Conservation (phyloP, 2,329 filamentous ascomycete genomes). For the Alternaria sp. region DNA sequence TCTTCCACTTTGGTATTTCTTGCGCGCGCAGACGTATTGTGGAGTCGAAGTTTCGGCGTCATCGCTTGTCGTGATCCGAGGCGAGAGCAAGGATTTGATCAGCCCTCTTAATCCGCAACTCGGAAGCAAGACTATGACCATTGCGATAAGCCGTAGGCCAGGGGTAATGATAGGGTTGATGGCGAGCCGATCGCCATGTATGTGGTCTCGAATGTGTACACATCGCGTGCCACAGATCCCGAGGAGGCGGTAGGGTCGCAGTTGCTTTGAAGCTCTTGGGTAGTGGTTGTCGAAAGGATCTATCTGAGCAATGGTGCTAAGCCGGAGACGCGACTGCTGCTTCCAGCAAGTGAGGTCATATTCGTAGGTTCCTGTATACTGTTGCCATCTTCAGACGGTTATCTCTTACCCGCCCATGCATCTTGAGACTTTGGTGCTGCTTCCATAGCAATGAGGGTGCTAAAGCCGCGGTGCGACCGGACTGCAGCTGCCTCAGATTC, state of each 20-base stretch:
- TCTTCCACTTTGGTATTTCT: neutral
- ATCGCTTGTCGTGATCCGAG: neutral
- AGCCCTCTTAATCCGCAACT: neutral
- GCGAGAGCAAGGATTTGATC: neutral
- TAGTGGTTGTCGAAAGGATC: neutral
- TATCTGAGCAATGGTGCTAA: neutral
- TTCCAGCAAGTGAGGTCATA: neutral
- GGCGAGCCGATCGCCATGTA: neutral
- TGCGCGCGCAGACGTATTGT: neutral
- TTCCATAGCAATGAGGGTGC: neutral
- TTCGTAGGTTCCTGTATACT: neutral
- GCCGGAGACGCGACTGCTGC: neutral
- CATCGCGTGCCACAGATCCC: neutral
- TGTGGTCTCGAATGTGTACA: neutral
- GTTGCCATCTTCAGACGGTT: neutral
- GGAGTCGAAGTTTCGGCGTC: neutral
- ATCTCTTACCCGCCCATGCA: neutral
- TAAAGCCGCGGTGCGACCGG: neutral
- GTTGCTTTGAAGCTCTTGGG: neutral
- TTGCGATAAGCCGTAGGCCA: neutral
- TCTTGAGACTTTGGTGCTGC: neutral
- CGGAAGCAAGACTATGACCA: neutral
- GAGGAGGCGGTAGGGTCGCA: neutral
- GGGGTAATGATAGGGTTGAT: neutral
- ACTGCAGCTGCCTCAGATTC: fast-evolving